A percentile compares a stretch with the other conserved stretches of the same genome.
Evolutionary conservation across 805 yeast genomes (phyloP).

Genomic region (Metschnikowia cubensis): DNA sequence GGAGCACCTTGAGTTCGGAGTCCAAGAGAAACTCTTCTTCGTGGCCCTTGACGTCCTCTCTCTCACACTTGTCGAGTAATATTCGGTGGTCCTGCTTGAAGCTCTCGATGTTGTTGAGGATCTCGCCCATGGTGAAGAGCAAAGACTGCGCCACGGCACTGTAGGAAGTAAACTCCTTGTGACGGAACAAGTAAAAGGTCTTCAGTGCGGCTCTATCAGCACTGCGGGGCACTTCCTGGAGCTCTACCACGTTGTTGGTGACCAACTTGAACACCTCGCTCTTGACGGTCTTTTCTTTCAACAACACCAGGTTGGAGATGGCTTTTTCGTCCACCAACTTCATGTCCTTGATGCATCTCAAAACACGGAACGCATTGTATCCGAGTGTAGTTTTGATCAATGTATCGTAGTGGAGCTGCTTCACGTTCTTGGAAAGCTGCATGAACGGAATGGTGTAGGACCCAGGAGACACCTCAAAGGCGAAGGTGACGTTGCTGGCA

Average conservation of each 20-base stretch:
- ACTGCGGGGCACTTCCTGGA: slow-evolving; percentile 92
- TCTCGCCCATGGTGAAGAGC: slow-evolving; percentile 50
- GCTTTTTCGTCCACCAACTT: slow-evolving; percentile 81
- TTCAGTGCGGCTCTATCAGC: slow-evolving; percentile 88
- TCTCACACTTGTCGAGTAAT: slow-evolving; percentile 71
- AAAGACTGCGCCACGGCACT: slow-evolving; percentile 39
- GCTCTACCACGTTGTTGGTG: slow-evolving; percentile 68
- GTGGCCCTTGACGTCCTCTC: slow-evolving; percentile 86
- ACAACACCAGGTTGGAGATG: slow-evolving; percentile 66
- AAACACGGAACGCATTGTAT: slow-evolving; percentile 60
- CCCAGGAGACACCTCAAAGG: slow-evolving; percentile 55
- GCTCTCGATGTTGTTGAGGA: slow-evolving; percentile 46
- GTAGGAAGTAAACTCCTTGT: slow-evolving; percentile 39
- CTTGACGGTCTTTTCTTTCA: slow-evolving; percentile 75
- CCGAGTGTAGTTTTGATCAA: slow-evolving; percentile 61
- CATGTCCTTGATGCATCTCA: slow-evolving; percentile 69
- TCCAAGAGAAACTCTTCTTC: slow-evolving; percentile 72
- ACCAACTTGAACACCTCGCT: slow-evolving; percentile 64
- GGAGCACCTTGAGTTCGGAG: slow-evolving; percentile 70
- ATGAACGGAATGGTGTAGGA: slow-evolving; percentile 60
- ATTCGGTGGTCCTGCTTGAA: slow-evolving; percentile 59
- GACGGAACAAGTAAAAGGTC: slow-evolving; percentile 78
- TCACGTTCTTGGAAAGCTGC: slow-evolving; percentile 43
- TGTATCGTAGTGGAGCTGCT: slow-evolving; percentile 51
- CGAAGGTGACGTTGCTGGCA: slow-evolving; percentile 49